A percentile compares a stretch with the other conserved stretches of the same genome.
These are phyloP conservation scores for Mycena vulgaris DNA, from an alignment of 768 basidiomycete species.

Conservation along the genomic window DNA sequence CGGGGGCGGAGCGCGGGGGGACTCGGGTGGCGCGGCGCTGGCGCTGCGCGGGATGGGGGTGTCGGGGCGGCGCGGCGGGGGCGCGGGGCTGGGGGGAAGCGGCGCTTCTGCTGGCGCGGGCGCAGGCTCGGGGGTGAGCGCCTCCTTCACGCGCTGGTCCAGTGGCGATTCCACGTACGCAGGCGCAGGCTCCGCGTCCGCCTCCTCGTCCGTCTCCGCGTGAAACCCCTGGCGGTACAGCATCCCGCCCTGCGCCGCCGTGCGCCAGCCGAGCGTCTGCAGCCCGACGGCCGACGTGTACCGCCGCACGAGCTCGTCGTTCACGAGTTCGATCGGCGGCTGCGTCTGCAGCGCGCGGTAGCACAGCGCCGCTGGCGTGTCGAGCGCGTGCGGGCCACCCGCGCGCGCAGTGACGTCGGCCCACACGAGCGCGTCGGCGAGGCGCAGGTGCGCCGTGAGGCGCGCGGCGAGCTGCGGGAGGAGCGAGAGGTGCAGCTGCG, in stretches of 20 bases:
- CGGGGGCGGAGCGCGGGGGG: neutral
- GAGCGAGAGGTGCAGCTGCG: neutral
- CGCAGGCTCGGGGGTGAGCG: no score
- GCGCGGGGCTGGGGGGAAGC: neutral
- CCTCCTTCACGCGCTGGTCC: no score
- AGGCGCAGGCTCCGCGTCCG: no score
- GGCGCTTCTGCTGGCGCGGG: no score
- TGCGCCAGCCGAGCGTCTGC: constrained; percentile 25
- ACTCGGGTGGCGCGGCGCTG: neutral
- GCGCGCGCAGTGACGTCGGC: constrained; percentile 23
- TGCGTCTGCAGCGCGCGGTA: constrained; percentile 22
- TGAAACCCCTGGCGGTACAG: neutral
- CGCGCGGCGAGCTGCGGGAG: constrained; percentile 11
- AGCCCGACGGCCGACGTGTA: constrained; percentile 9
- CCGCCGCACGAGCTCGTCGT: neutral
- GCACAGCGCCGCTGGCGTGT: neutral
- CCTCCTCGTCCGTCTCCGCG: neutral
- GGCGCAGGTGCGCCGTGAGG: neutral
- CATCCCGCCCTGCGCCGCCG: neutral
- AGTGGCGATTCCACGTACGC: no score
- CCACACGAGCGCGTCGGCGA: constrained; percentile 33
- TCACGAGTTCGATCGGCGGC: constrained; percentile 11
- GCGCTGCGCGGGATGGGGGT: neutral
- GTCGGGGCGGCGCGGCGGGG: neutral
- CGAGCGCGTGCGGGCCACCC: neutral